phyloP scores from a whole-genome alignment of 306 rosid species.

The Corylus americana region DNA sequence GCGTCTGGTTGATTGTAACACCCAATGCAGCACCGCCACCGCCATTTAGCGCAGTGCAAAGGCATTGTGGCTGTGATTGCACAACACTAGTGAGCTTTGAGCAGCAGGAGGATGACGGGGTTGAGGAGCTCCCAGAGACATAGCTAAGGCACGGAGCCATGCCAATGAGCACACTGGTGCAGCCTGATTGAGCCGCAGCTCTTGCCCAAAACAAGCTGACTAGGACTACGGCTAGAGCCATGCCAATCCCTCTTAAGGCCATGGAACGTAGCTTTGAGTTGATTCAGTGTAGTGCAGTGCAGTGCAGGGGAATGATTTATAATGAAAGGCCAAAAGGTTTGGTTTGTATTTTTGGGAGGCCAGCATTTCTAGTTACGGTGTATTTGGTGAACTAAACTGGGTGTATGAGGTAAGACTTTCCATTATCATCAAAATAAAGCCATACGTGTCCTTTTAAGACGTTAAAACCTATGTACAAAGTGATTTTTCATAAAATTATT shows the following conservation, averaged over 20 bases:
- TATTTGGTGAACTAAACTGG: conserved; percentile 1
- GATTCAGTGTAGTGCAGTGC: background rate
- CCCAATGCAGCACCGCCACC: conserved; percentile 25
- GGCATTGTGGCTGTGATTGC: conserved; percentile 13
- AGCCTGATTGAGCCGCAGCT: conserved; percentile 13
- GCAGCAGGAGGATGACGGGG: conserved; percentile 28
- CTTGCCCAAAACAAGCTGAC: conserved; percentile 18
- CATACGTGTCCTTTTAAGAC: background rate
- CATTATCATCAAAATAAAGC: background rate
- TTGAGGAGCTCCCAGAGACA: conserved; percentile 20
- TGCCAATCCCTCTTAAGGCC: conserved; percentile 5
- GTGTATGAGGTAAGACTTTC: background rate
- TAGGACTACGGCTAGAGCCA: conserved; percentile 16
- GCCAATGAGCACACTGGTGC: conserved; percentile 22
- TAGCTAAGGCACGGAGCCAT: conserved; percentile 29
- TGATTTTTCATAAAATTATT: background rate
- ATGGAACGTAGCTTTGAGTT: background rate
- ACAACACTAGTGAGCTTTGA: conserved; percentile 18
- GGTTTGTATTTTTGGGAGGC: background rate
- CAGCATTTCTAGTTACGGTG: background rate
- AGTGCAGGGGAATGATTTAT: background rate
- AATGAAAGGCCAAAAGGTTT: background rate
- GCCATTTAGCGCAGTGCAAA: conserved; percentile 21
- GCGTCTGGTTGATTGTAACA: conserved; percentile 20
- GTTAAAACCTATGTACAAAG: background rate